Conservation (phyloP, 768 basidiomycete genomes). For the Psilocybe cyanescens region DNA sequence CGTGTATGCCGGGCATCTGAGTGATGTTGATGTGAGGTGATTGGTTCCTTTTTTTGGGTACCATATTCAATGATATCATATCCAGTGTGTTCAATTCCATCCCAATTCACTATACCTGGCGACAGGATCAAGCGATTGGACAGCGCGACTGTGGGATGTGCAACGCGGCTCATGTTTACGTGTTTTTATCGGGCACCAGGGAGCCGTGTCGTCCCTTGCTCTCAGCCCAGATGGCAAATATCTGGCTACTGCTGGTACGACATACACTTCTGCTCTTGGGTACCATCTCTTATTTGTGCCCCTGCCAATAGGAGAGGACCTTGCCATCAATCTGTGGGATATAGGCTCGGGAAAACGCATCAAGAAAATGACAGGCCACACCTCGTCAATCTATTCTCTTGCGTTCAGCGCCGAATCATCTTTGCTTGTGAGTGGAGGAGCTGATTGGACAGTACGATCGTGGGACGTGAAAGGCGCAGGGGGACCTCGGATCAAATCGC, state of each 20-base stretch:
- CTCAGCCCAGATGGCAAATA: slow-evolving; percentile 94
- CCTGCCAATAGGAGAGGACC: slow-evolving; percentile 71
- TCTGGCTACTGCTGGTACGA: slow-evolving; percentile 84
- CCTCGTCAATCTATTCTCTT: slow-evolving; percentile 85
- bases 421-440: slow-evolving; percentile 86
- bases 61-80: slow-evolving; percentile 2
- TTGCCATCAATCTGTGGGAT: slow-evolving; percentile 96
- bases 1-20: slow-evolving; percentile 94
- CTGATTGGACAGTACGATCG: slow-evolving; percentile 97
- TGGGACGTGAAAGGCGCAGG: slow-evolving; percentile 93
- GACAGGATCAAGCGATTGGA: slow-evolving; percentile 96
- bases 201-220: slow-evolving; percentile 81
- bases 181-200: slow-evolving; percentile 95
- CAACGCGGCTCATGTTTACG: slow-evolving; percentile 92
- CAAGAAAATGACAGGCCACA: slow-evolving; percentile 97
- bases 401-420: slow-evolving; percentile 92
- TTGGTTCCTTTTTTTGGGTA: slow-evolving; percentile 3
- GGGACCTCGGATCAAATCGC: slow-evolving; percentile 57
- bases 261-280: slow-evolving; percentile 2
- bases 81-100: slow-evolving; percentile 92
- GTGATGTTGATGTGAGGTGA: slow-evolving; percentile 90
- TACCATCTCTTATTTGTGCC: not conserved
- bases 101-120: slow-evolving; percentile 97
- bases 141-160: slow-evolving; percentile 97
- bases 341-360: slow-evolving; percentile 91